Percentiles rank a stretch among this genome's conserved stretches.
phyloP scores from a whole-genome alignment of 176 grass and related monocot species.

The Musa troglodytarum region DNA sequence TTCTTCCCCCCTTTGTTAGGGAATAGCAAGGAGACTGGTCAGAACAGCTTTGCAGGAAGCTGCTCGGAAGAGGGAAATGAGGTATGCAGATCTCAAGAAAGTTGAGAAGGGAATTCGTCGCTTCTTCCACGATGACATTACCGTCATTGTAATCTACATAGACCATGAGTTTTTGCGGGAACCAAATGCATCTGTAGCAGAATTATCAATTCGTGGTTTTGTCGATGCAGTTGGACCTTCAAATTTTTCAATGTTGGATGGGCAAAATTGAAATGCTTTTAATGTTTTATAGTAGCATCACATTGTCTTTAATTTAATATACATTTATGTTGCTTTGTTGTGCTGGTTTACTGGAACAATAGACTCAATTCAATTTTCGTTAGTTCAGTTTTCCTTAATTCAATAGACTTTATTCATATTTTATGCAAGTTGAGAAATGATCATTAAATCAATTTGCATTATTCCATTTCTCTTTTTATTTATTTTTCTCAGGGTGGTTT shows the following conservation, averaged over 20 bases:
- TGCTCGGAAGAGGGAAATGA: slow-evolving; percentile 44
- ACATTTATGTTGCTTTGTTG: neutral
- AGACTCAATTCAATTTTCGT: neutral
- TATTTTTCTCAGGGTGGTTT: too few relatives aligned
- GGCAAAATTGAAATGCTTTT: slow-evolving; percentile 1
- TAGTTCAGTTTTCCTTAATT: neutral
- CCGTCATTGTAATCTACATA: slow-evolving; percentile 42
- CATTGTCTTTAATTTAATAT: neutral
- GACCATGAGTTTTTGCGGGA: slow-evolving; percentile 39
- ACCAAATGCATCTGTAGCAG: slow-evolving; percentile 33
- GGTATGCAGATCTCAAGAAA: slow-evolving; percentile 44
- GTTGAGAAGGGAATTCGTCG: slow-evolving; percentile 49
- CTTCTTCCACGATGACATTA: slow-evolving; percentile 56
- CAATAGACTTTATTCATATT: too few relatives aligned
- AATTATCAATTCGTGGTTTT: slow-evolving; percentile 84
- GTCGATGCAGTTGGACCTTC: slow-evolving; percentile 56
- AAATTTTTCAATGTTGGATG: slow-evolving; percentile 64
- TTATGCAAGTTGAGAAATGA: too few relatives aligned
- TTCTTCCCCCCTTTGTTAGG: slow-evolving; percentile 14
- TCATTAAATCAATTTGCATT: neutral
- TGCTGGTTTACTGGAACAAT: neutral
- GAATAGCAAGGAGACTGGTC: slow-evolving; percentile 45
- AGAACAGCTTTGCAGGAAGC: slow-evolving; percentile 46
- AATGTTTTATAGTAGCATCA: neutral
- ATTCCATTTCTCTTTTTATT: neutral